Evolutionary conservation across 1,284 basidiomycete species (phyloP).

Genomic region (Apiotrichum sp.): DNA sequence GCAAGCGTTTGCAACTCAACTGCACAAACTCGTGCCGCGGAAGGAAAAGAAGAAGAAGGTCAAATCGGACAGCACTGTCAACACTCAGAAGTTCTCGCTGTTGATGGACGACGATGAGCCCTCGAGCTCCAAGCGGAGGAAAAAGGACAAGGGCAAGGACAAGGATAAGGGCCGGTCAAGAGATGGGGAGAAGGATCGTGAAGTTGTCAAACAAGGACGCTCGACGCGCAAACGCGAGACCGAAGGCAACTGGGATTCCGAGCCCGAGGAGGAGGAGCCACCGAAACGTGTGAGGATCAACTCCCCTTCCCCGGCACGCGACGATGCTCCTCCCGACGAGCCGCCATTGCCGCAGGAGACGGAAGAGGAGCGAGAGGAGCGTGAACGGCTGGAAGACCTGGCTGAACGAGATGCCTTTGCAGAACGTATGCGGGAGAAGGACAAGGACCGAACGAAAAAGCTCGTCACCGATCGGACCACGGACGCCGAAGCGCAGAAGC

Average conservation of each 20-base stretch:
- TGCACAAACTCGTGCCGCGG: conserved; percentile 69
- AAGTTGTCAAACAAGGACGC: conserved; percentile 54
- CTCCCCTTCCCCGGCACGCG: conserved; percentile 33
- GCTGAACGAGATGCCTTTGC: conserved; percentile 90
- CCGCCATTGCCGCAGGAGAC: conserved; percentile 48
- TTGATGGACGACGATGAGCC: conserved; percentile 58
- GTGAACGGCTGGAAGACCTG: conserved; percentile 70
- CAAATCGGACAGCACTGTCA: conserved; percentile 52
- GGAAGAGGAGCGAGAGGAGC: conserved; percentile 63
- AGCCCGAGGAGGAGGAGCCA: conserved; percentile 54
- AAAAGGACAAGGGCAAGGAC: conserved; percentile 48
- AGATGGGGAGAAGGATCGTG: conserved; percentile 26
- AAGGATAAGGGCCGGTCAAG: conserved; percentile 44
- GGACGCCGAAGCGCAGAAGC: conserved; percentile 71
- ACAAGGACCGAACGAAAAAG: conserved; percentile 79
- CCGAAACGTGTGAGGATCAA: conserved; percentile 47
- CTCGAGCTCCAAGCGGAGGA: conserved; percentile 26
- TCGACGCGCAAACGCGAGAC: conserved; percentile 68
- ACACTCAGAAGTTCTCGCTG: conserved; percentile 69
- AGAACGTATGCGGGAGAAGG: conserved; percentile 74
- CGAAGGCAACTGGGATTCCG: conserved; percentile 44
- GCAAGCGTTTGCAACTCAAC: conserved; percentile 68
- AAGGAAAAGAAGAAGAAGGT: conserved; percentile 60
- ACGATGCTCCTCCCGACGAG: conserved; percentile 14
- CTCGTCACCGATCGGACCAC: conserved; percentile 88